These are phyloP conservation scores for Dendrothele bispora DNA, from an alignment of 768 basidiomycete species.

Conservation along the genomic window DNA sequence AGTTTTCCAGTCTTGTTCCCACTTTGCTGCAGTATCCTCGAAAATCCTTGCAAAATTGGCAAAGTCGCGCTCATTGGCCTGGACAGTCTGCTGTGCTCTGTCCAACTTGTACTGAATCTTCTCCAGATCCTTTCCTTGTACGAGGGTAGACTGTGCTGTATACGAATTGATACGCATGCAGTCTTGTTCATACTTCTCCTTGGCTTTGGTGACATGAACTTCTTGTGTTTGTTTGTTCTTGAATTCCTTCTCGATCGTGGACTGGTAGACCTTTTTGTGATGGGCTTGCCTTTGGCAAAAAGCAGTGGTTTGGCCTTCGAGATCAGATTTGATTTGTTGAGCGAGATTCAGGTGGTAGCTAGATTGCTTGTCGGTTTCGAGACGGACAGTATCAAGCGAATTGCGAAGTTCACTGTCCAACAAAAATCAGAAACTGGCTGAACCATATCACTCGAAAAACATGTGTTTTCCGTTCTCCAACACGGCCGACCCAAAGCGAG, in stretches of 20 bases:
- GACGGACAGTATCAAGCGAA: conserved; percentile 74
- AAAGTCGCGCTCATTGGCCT: conserved; percentile 90
- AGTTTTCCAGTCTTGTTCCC: conserved; percentile 92
- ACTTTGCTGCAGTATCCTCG: conserved; percentile 76
- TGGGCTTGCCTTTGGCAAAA: conserved; percentile 68
- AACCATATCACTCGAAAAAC: conserved; percentile 5
- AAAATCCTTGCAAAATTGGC: conserved; percentile 81
- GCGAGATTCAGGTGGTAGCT: conserved; percentile 72
- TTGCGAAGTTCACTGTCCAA: conserved; percentile 71
- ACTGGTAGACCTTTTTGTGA: conserved; percentile 73
- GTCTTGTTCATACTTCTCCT: conserved; percentile 92
- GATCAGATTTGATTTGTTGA: conserved; percentile 69
- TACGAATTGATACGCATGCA: conserved; percentile 92
- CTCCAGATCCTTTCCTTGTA: conserved; percentile 93
- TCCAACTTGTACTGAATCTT: conserved; percentile 87
- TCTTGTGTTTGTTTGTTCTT: conserved; percentile 89
- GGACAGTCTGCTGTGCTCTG: conserved; percentile 87
- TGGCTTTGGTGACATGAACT: conserved; percentile 80
- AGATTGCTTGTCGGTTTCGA: conserved; percentile 85
- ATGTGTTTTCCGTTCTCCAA: conserved; percentile 4
- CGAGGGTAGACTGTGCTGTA: conserved; percentile 86
- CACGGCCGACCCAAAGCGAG: too few relatives aligned
- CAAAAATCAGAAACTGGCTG: conserved; percentile 17
- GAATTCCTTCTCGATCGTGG: conserved; percentile 84
- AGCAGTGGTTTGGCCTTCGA: conserved; percentile 63